These are phyloP conservation scores for Fusarium haematococcum DNA, from an alignment of 2,329 filamentous ascomycete species.

Conservation along the genomic window DNA sequence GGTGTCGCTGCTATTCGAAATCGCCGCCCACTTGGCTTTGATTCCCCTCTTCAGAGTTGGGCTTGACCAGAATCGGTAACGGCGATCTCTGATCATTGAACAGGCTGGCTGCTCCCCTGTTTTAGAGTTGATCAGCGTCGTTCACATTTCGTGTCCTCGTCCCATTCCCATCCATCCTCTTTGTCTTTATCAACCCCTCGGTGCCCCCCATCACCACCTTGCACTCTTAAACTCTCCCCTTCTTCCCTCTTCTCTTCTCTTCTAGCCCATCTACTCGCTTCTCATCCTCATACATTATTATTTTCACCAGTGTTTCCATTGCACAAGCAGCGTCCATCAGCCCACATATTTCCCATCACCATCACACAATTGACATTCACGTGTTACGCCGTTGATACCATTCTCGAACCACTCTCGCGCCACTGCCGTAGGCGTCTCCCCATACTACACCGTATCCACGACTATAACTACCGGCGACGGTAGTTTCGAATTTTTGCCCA, in stretches of 20 bases:
- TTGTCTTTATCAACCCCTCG: conserved; percentile 42
- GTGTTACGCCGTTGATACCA: conserved; percentile 40
- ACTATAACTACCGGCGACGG: conserved; percentile 44
- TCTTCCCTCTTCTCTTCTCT: conserved; percentile 7
- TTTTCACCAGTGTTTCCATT: conserved; percentile 13
- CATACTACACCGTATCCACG: conserved; percentile 40
- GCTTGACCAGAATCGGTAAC: conserved; percentile 44
- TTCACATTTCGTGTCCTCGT: conserved; percentile 30
- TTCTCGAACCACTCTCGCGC: conserved; percentile 46
- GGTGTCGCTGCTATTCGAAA: conserved; percentile 34
- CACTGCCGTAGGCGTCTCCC: conserved; percentile 38
- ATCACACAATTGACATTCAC: conserved; percentile 39
- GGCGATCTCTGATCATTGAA: conserved; percentile 43
- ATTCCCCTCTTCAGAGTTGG: conserved; percentile 28
- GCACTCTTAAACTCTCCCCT: conserved; percentile 20
- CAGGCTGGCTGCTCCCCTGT: conserved; percentile 35
- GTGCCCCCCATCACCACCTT: conserved; percentile 19
- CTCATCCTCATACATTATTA: conserved; percentile 15
- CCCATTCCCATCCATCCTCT: conserved; percentile 30
- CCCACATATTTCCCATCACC: conserved; percentile 34
- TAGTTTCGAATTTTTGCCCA: conserved; percentile 32
- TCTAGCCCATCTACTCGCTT: conserved; percentile 23
- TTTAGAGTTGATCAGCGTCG: conserved; percentile 46
- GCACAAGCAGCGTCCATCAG: conserved; percentile 27
- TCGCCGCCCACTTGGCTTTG: conserved; percentile 27